These are phyloP conservation scores for Eimeria tenella DNA, from an alignment of 169 alveolate genomes.

Conservation along the genomic window DNA sequence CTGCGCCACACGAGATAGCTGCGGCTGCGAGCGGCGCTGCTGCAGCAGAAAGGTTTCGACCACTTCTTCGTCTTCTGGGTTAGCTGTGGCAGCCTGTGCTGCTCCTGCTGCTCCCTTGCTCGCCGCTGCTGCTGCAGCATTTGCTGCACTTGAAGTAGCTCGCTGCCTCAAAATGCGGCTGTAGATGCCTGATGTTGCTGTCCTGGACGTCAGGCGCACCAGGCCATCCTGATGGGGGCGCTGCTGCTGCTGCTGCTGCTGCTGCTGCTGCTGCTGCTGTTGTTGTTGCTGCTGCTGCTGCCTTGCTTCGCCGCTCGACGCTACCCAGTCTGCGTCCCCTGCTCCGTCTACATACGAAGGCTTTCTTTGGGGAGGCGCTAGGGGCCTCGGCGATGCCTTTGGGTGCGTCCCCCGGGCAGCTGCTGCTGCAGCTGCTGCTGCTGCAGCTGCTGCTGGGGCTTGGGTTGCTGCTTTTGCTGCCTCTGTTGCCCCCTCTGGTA, in stretches of 20 bases:
- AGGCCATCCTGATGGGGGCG: not conserved
- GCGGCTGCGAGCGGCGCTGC: not conserved
- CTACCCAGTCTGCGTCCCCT: not conserved
- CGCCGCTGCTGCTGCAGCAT: constrained; percentile 3
- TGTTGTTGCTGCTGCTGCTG: not conserved
- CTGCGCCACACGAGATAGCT: not conserved
- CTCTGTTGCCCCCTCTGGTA: not conserved
- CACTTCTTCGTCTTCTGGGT: not conserved
- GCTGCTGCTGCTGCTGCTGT: not conserved
- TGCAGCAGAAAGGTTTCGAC: not conserved
- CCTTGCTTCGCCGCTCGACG: not conserved
- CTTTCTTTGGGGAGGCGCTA: not conserved
- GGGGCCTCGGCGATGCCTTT: not conserved
- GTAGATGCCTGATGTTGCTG: not conserved
- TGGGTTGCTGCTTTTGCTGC: not conserved
- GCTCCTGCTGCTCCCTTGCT: not conserved
- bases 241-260: not conserved
- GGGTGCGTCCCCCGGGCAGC: not conserved
- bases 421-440: not conserved
- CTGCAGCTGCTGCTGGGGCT: not conserved
- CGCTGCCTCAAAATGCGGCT: not conserved
- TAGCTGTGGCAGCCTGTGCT: not conserved
- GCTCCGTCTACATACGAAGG: not conserved
- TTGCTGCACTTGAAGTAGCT: not conserved
- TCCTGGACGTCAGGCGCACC: not conserved